These are phyloP conservation scores for Puccinellia tenuiflora DNA, from an alignment of 176 grass and related monocot genomes.

Conservation along the genomic window DNA sequence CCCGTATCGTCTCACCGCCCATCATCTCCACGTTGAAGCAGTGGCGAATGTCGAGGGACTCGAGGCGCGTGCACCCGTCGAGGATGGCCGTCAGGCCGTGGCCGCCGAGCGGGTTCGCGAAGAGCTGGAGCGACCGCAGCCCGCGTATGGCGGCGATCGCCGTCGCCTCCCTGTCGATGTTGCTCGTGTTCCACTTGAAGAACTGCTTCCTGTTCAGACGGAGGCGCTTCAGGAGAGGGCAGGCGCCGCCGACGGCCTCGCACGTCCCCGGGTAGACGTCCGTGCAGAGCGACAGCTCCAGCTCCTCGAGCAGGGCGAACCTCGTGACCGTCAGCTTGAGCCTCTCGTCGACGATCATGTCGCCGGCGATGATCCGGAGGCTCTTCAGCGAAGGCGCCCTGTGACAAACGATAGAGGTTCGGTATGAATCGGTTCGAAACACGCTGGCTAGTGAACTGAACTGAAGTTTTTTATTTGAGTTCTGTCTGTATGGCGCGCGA, in stretches of 20 bases:
- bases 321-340: background rate
- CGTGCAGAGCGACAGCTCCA: slow-evolving; percentile 4
- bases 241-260: background rate
- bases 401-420: too few relatives aligned
- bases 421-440: too few relatives aligned
- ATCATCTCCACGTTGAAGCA: slow-evolving; percentile 11
- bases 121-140: slow-evolving; percentile 16
- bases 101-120: background rate
- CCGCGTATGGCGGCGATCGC: background rate
- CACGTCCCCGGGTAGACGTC: background rate
- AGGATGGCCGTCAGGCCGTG: slow-evolving; percentile 15
- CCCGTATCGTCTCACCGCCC: background rate
- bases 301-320: slow-evolving; percentile 17
- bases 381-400: slow-evolving; percentile 14
- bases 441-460: too few relatives aligned
- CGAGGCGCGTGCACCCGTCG: background rate
- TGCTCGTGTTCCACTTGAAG: background rate
- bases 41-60: slow-evolving; percentile 25
- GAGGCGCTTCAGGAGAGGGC: background rate
- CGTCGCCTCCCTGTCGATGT: background rate
- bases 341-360: background rate
- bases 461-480: too few relatives aligned
- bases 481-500: too few relatives aligned
- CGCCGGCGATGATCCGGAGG: background rate
- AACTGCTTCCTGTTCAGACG: background rate